Evolutionary conservation across 257 asterid species (phyloP).

Genomic region (Schizonepeta tenuifolia): DNA sequence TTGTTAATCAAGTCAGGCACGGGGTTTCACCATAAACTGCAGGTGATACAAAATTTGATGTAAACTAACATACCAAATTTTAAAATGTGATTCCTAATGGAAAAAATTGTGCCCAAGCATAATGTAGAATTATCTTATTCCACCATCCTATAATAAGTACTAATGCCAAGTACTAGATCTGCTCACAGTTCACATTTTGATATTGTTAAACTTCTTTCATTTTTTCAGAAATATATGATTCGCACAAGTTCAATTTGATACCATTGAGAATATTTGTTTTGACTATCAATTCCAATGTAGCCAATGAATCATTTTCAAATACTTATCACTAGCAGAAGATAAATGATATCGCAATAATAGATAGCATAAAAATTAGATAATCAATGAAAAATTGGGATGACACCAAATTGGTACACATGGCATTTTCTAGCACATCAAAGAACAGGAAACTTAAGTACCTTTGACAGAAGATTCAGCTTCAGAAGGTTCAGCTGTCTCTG

Average conservation of each 20-base stretch:
- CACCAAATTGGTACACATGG: background rate
- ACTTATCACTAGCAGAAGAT: slow-evolving; percentile 1
- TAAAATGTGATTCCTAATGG: slow-evolving; percentile 14
- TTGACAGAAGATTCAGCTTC: slow-evolving; percentile 86
- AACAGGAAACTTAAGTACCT: slow-evolving; percentile 51
- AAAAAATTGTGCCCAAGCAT: slow-evolving; percentile 25
- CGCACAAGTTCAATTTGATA: slow-evolving; percentile 4
- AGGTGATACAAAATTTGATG: slow-evolving; percentile 7
- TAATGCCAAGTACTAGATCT: slow-evolving; percentile 11
- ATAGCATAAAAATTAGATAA: slow-evolving; percentile 16
- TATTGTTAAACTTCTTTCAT: slow-evolving; percentile 17
- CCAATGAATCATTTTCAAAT: background rate
- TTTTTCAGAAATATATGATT: slow-evolving; percentile 17
- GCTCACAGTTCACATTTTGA: slow-evolving; percentile 18
- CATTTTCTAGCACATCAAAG: slow-evolving; percentile 26
- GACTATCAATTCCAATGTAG: background rate
- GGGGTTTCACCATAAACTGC: slow-evolving; percentile 14
- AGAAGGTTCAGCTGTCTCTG: slow-evolving; percentile 82
- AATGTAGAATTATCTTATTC: background rate
- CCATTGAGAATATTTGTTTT: background rate
- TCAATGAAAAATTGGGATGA: slow-evolving; percentile 18
- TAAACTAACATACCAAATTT: background rate
- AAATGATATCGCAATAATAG: slow-evolving; percentile 1
- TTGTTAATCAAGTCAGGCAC: background rate
- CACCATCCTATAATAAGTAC: slow-evolving; percentile 12